Base-by-base conservation (phyloP, 2,329 filamentous ascomycete species). In the Fusarium begoniae region DNA sequence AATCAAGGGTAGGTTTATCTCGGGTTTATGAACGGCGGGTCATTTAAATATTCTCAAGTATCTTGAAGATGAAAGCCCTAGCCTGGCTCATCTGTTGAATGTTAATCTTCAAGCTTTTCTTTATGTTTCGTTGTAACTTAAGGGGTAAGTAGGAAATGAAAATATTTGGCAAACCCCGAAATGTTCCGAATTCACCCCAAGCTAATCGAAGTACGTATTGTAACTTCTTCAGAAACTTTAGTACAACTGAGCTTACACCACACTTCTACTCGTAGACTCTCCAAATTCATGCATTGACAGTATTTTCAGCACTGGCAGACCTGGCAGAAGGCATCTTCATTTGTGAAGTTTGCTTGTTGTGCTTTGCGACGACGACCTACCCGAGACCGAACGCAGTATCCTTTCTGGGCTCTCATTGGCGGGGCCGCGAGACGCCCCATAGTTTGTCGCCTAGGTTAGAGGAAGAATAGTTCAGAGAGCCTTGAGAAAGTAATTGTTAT, bases 51-150 rank as follows among this genome's bases (percentile, higher is more conserved):
- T 20, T n/a, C 6, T 14, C 3, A 14, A 5, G 2, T 13, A 9
- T 54, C 8, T 38, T 35, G 5, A 28, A 9, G 20, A 18, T n/a
- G 3, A 41, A 12, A 20, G 28, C 22, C 20, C 15, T 4, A 12
- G 15, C 12, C 6, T 35, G 8, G 28, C 38, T 24, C 18, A 14
- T 6, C 8, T 6, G 2, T 22, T 41, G 2, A 12, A 7, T 15
- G 22, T 15, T 17, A 17, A 26, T 2, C 9, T 26, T 10, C 2
- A 22, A 1, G 6, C 3, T 17, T 1, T 15, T 15, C 8, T 35
- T 20, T 7, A 6, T 18, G 18, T 18, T 12, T 13, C 4, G 15
- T 17, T 50, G 15, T 5, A 5, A 1, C 6, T 18, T 3, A 17
- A n/a, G 22, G 3, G 17, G 15, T 44, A 44, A 5, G 11, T 47